Percentiles rank a stretch among this genome's conserved stretches.
These are phyloP conservation scores for Lachnellula subtilissima DNA, from an alignment of 2,329 filamentous ascomycete genomes.

Conservation along the genomic window DNA sequence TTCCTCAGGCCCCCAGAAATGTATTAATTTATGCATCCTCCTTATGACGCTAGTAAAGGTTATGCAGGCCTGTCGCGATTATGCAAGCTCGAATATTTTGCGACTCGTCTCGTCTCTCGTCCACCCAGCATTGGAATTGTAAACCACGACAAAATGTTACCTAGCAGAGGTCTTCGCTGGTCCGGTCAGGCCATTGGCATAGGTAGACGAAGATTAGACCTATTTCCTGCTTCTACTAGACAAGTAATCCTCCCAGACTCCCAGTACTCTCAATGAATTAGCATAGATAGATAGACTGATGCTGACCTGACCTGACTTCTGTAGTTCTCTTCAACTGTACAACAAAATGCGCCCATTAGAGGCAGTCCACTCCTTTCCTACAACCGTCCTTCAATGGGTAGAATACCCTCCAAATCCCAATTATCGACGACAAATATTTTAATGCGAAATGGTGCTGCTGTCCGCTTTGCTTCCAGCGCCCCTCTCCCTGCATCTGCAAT, in stretches of 20 bases:
- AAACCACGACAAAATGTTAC: conserved; percentile 43
- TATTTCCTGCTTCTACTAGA: conserved; percentile 35
- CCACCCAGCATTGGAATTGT: conserved; percentile 6
- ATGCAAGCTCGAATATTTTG: conserved; percentile 27
- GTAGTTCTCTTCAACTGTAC: conserved; percentile 30
- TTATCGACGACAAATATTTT: conserved; percentile 16
- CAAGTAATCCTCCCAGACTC: conserved; percentile 19
- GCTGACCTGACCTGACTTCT: conserved; percentile 9
- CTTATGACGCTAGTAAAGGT: background rate
- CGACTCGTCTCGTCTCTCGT: conserved; percentile 15
- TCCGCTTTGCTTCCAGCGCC: conserved; percentile 28
- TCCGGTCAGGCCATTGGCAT: conserved; percentile 39
- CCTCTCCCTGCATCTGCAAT: conserved; percentile 7
- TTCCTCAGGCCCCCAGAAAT: background rate
- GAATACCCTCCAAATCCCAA: conserved; percentile 10
- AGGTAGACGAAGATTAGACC: conserved; percentile 33
- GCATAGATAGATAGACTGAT: too few species aligned
- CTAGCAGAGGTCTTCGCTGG: conserved; percentile 48
- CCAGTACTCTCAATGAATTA: conserved; percentile 3
- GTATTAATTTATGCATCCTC: background rate
- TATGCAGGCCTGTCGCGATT: conserved; percentile 1
- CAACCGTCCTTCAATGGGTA: conserved; percentile 13
- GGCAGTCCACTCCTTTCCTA: conserved; percentile 24
- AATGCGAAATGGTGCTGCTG: conserved; percentile 22
- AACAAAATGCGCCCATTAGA: conserved; percentile 23